Conservation (phyloP, 2,329 filamentous ascomycete species). For the Pestalotiopsis sp. region DNA sequence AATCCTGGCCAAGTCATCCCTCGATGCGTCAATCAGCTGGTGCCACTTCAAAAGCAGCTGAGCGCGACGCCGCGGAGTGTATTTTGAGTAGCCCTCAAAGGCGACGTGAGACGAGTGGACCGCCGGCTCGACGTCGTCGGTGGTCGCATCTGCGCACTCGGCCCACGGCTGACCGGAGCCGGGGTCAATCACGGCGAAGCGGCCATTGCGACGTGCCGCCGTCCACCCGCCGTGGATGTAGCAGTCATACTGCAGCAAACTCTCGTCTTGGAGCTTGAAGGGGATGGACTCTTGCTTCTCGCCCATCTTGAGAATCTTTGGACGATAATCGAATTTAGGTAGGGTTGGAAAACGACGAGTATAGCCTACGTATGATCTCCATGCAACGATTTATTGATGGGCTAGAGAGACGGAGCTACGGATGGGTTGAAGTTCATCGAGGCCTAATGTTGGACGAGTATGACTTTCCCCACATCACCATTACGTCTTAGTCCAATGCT, state of each 20-base stretch:
- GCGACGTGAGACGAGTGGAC: constrained; percentile 39
- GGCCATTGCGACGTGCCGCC: constrained; percentile 44
- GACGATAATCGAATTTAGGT: not conserved
- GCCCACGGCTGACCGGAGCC: constrained; percentile 54
- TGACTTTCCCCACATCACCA: constrained; percentile 6
- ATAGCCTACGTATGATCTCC: not conserved
- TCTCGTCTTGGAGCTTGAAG: constrained; percentile 48
- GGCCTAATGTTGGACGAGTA: not conserved
- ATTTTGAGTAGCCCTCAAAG: constrained; percentile 41
- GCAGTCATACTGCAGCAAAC: constrained; percentile 51
- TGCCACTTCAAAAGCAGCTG: constrained; percentile 16
- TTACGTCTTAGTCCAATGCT: constrained; percentile 8
- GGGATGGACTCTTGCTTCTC: constrained; percentile 23
- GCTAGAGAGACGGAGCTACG: not conserved
- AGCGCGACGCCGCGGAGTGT: constrained; percentile 37
- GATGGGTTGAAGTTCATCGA: not conserved
- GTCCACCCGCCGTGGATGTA: constrained; percentile 53
- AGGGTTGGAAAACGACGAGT: not conserved
- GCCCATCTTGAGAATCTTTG: not conserved
- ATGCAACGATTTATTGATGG: not conserved
- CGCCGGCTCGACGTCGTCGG: constrained; percentile 41
- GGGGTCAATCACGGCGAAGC: constrained; percentile 57
- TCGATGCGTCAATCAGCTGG: constrained; percentile 13
- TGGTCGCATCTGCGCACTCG: constrained; percentile 49
- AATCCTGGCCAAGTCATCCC: constrained; percentile 15